These are phyloP conservation scores for Lactarius pseudohatsudake DNA, from an alignment of 768 basidiomycete genomes.

Conservation along the genomic window DNA sequence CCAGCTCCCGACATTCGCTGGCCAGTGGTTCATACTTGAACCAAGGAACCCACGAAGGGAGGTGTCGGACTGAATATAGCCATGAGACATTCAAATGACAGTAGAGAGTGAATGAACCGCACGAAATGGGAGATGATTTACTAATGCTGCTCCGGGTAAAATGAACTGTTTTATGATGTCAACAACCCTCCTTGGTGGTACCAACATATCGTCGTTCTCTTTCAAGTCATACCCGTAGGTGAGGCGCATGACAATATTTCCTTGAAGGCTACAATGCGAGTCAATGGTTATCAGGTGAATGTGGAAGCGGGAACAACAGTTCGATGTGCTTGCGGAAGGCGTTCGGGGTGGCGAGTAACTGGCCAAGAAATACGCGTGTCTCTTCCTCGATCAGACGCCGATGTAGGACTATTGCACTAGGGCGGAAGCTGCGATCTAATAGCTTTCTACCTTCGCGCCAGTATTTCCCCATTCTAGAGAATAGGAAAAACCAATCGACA, in stretches of 20 bases:
- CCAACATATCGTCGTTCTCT: not conserved
- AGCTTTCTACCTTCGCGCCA: constrained; percentile 7
- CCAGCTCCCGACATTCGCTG: not conserved
- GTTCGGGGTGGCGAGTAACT: not conserved
- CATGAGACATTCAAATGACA: not conserved
- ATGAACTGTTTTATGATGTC: not conserved
- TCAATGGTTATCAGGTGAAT: not conserved
- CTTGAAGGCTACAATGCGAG: not conserved
- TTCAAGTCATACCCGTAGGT: constrained; percentile 14
- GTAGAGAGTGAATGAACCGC: not conserved
- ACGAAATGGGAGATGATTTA: constrained; percentile 22
- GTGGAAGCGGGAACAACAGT: not conserved
- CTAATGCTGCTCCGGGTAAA: constrained; percentile 10
- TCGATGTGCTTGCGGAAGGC: constrained; percentile 2
- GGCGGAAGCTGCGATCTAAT: constrained; percentile 13
- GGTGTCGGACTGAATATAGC: not conserved
- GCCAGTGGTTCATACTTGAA: constrained; percentile 4
- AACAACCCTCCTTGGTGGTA: not conserved
- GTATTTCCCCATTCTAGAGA: not conserved
- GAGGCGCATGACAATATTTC: constrained; percentile 6
- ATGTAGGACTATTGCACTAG: not conserved
- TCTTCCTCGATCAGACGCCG: constrained; percentile 7
- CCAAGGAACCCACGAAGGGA: constrained; percentile 7
- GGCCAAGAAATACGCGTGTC: constrained; percentile 3
- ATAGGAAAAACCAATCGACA: not conserved